Evolutionary conservation across 2,329 filamentous ascomycete species (phyloP), one percentile per base, ranked within the genome.

Genomic region (Coniochaeta sp.): DNA sequence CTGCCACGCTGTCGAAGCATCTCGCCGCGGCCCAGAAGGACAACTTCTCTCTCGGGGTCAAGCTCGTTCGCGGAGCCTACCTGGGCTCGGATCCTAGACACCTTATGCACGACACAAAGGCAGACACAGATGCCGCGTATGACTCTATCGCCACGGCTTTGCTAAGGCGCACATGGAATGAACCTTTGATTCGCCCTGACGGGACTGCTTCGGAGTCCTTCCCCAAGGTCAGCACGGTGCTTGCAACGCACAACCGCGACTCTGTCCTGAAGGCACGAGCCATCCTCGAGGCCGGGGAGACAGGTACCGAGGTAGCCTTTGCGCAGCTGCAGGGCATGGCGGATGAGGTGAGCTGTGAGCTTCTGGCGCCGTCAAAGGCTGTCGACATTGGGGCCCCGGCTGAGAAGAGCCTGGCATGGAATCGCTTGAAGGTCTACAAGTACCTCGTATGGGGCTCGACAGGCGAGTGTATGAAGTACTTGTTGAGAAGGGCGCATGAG

Each of bases 321-420:
- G 89, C 89, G 2, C 93, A 97, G 75, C 83, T 97, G 1, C 89
- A 93, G 77, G 93, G 93, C 44, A 98, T 98, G 93, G 93, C 93
- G 1, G 93, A 98, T 67, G 93, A 97, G 71, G 86, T 98, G 58
- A 91, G 88, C 71, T 87, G 84, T 70, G 83, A 86, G 70, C 74
- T 88, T 16, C 70, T 81, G 19, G 65, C 66, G 40, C 5, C 54
- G 52, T 9, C 52, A 7, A 28, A 32, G 19, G 65, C 67, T 14
- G 60, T 58, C 19, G 38, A 61, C 32, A 36, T 19, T 34, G 30
- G 10, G 32, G 30, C 24, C 9, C 58, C 30, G 3, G 36, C 32
- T 32, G 55, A 42, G 30, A 59, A 38, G 9, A 59, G 54, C n/a
- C 55, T 55, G n/a, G 42, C 50, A 9, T 50, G 47, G 3, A 44